Percentiles rank a stretch among this genome's conserved stretches.
phyloP scores from a whole-genome alignment of 202 grass and related monocot genomes.

The Dendrocalamus latiflorus region DNA sequence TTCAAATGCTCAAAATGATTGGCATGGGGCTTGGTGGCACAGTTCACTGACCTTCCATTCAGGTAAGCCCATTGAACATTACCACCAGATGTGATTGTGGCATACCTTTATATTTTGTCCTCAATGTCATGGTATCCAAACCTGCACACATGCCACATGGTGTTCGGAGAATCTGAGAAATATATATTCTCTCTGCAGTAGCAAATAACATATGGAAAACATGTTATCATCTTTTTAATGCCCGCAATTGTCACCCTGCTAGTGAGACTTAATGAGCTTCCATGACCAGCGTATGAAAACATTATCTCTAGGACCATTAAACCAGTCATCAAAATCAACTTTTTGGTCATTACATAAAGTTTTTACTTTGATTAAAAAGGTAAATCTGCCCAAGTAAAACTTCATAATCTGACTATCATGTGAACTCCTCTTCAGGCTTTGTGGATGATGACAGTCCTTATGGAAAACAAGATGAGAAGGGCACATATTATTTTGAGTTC shows the following conservation, averaged over 20 bases:
- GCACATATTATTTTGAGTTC: slow-evolving; percentile 96
- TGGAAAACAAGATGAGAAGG: slow-evolving; percentile 70
- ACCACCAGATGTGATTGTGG: background rate
- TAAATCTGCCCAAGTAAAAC: slow-evolving; percentile 1
- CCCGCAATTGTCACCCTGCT: background rate
- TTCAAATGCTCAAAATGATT: slow-evolving; percentile 96
- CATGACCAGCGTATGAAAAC: background rate
- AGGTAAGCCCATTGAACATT: slow-evolving; percentile 38
- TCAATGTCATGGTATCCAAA: background rate
- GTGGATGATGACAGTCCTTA: slow-evolving; percentile 85
- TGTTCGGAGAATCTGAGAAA: background rate
- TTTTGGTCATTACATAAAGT: background rate
- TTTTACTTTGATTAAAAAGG: slow-evolving; percentile 14
- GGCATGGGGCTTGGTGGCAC: slow-evolving; percentile 96
- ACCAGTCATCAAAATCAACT: background rate
- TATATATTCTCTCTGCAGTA: background rate
- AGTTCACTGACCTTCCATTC: slow-evolving; percentile 70
- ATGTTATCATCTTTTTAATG: slow-evolving; percentile 6
- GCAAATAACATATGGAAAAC: background rate
- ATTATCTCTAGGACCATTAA: background rate
- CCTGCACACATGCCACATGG: background rate
- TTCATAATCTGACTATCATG: slow-evolving; percentile 16
- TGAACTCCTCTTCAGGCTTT: slow-evolving; percentile 57
- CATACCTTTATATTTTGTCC: background rate
- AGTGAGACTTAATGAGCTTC: slow-evolving; percentile 6